Base-by-base conservation (phyloP, 2,329 filamentous ascomycete species). In the Penicillium janthinellum region DNA sequence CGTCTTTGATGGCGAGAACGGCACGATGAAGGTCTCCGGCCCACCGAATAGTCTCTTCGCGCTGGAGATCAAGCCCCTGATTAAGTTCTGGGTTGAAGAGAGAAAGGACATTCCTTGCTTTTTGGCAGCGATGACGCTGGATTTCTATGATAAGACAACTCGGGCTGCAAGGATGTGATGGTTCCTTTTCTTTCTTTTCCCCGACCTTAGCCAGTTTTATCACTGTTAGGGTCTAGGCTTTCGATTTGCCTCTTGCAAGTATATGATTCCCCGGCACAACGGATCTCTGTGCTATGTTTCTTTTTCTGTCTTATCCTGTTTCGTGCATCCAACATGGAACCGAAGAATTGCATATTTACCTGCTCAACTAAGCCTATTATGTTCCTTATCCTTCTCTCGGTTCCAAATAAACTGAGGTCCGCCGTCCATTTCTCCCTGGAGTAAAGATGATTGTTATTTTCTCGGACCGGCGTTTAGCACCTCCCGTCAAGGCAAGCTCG, bases 11-110 rank as follows among this genome's bases (percentile, higher is more conserved):
- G 92, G 92, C 54, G 92, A 97, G 78, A 88, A 90, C 59, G 95
- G 94, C 7, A 97, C 93, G 0, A 99, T 99, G 95, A 99, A 99
- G 83, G 90, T 99, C 58, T 91, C 89, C 37, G 95, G 95, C 1
- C 95, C 95, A 0, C 91, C 92, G 1, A 86, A 90, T 71, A 96
- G 91, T 72, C 83, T 87, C 12, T 99, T 99, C 77, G 95, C 93
- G 1, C 80, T 86, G 57, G 89, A 92, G 76, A 96, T 99, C 64
- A 85, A 85, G 65, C 90, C 91, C 70, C 86, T 93, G 74, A 94
- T 97, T 71, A 89, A 92, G 65, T 98, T 96, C 76, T 99, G 95
- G 94, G 94, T 98, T 0, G 86, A 96, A 71, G 92, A 95, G 69
- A 88, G 92, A 79, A 93, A 92, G 49, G 94, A 94, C 74, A 96